Evolutionary conservation across 306 rosid species (phyloP).

Genomic region (Dalbergia cochinchinensis): DNA sequence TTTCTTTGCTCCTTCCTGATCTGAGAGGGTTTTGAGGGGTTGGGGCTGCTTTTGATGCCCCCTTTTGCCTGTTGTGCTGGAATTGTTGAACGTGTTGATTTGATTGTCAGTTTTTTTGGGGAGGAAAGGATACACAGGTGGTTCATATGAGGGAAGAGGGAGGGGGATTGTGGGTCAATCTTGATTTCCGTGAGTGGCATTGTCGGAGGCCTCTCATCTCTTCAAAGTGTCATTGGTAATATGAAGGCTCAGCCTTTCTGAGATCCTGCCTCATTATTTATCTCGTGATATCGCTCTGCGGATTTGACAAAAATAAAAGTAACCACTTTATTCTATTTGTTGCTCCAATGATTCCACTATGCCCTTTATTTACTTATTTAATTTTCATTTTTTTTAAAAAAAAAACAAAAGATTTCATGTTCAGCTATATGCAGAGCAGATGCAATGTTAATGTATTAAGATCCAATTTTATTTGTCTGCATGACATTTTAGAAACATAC

Average conservation of each 20-base stretch:
- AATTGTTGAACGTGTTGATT: constrained; percentile 9
- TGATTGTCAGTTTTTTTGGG: neutral
- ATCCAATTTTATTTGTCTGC: constrained; percentile 39
- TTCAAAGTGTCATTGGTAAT: constrained; percentile 37
- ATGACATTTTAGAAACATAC: constrained; percentile 41
- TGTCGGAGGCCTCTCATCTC: neutral
- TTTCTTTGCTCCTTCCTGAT: constrained; percentile 27
- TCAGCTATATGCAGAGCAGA: constrained; percentile 22
- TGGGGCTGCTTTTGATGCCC: constrained; percentile 22
- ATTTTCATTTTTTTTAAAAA: neutral
- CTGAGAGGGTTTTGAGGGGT: constrained; percentile 25
- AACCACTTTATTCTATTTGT: constrained; percentile 15
- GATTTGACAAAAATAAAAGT: constrained; percentile 29
- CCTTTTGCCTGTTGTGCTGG: neutral
- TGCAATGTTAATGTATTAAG: constrained; percentile 30
- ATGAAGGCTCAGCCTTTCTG: constrained; percentile 55
- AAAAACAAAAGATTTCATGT: neutral
- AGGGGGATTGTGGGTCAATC: constrained; percentile 56
- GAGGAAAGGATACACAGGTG: constrained; percentile 18
- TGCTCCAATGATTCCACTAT: neutral
- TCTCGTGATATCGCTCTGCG: constrained; percentile 51
- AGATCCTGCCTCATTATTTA: constrained; percentile 59
- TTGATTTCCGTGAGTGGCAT: constrained; percentile 45
- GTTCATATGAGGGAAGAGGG: constrained; percentile 53
- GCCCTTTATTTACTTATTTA: neutral